A percentile compares a stretch with the other conserved stretches of the same genome.
These are phyloP conservation scores for Pichia californica DNA, from an alignment of 805 yeast species.

Conservation along the genomic window DNA sequence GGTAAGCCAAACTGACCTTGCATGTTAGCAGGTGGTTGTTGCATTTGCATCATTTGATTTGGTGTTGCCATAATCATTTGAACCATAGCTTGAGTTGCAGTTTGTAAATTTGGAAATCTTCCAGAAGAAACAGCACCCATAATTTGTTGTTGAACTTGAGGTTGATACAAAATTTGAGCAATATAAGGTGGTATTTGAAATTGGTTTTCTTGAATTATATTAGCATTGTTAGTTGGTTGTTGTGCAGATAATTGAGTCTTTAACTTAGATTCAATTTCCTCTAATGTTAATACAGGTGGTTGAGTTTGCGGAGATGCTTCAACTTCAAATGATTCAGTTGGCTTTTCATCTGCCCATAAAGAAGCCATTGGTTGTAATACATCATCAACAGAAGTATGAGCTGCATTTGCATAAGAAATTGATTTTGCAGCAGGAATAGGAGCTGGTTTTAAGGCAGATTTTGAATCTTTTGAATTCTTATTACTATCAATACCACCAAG, in stretches of 20 bases:
- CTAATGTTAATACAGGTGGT: conserved; percentile 59
- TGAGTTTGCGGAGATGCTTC: conserved; percentile 25
- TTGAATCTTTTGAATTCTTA: not conserved
- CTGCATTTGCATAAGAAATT: conserved; percentile 40
- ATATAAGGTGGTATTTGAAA: conserved; percentile 22
- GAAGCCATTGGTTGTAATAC: conserved; percentile 65
- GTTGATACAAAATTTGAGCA: conserved; percentile 18
- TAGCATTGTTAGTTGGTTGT: conserved; percentile 15
- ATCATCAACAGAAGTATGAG: conserved; percentile 31
- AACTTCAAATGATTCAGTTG: conserved; percentile 16
- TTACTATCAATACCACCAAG: conserved; percentile 19
- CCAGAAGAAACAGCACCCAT: conserved; percentile 29
- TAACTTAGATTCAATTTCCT: conserved; percentile 79
- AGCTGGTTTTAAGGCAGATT: conserved; percentile 14
- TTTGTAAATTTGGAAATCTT: conserved; percentile 26
- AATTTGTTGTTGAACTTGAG: conserved; percentile 25
- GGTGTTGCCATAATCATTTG: conserved; percentile 26
- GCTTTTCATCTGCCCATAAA: conserved; percentile 45
- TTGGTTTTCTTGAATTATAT: conserved; percentile 15
- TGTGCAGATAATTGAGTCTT: conserved; percentile 35
- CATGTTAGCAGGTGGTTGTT: not conserved
- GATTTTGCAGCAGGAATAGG: conserved; percentile 23
- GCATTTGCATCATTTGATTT: conserved; percentile 18
- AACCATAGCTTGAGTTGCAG: conserved; percentile 29
- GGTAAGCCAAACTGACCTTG: not conserved